Conservation (phyloP, 257 asterid genomes). For the Agastache rugosa region DNA sequence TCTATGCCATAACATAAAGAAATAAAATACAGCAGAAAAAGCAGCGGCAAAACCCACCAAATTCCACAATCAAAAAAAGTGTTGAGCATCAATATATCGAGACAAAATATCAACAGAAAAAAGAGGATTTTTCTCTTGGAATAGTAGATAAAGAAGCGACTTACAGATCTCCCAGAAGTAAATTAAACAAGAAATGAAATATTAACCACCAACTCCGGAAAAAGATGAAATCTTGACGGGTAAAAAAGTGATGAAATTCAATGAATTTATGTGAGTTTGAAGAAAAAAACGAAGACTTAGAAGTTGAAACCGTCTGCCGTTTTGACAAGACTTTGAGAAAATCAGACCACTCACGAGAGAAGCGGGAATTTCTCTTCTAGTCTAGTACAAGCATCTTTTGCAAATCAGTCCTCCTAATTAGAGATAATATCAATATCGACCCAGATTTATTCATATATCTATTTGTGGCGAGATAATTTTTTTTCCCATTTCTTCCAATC, state of each 20-base stretch:
- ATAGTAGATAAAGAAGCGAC: background rate
- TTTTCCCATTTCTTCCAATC: background rate
- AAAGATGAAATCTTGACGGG: conserved; percentile 26
- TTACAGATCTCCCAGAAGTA: conserved; percentile 29
- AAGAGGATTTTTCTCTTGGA: background rate
- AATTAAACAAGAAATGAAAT: background rate
- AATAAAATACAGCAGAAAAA: background rate
- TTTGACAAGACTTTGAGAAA: conserved; percentile 28
- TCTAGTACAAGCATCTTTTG: conserved; percentile 11
- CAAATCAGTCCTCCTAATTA: conserved; percentile 17
- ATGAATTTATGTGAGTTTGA: conserved; percentile 27
- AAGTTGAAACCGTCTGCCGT: conserved; percentile 37
- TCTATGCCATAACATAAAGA: conserved; percentile 1
- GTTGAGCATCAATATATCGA: background rate
- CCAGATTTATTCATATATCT: background rate
- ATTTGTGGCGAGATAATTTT: background rate
- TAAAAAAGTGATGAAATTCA: conserved; percentile 7
- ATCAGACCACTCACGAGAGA: conserved; percentile 37
- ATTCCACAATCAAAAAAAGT: background rate
- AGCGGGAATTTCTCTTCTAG: conserved; percentile 32
- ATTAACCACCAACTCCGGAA: background rate
- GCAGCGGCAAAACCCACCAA: conserved; percentile 17
- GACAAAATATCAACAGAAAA: background rate
- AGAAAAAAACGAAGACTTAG: conserved; percentile 32
- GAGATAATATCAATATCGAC: background rate